Percentiles rank a stretch among this genome's conserved stretches.
Evolutionary conservation across 2,329 filamentous ascomycete genomes (phyloP).

Genomic region (Elsinoe batatas): DNA sequence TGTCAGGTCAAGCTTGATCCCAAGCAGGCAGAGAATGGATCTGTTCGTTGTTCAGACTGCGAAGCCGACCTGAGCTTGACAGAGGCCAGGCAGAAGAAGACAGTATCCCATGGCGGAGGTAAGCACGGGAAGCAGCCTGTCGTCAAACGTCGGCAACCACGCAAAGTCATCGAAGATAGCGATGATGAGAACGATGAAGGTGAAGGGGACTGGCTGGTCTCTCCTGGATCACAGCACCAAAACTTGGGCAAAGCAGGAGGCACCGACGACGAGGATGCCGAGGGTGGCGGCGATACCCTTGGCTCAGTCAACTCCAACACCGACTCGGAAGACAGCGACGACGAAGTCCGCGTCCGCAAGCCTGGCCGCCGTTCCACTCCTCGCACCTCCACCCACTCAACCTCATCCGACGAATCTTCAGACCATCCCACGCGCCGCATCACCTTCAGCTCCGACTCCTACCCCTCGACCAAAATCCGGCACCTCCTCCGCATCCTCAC

Average conservation of each 20-base stretch:
- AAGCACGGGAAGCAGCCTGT: conserved; percentile 22
- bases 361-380: conserved; percentile 32
- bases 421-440: conserved; percentile 14
- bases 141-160: conserved; percentile 35
- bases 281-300: conserved; percentile 74
- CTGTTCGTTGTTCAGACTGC: conserved; percentile 62
- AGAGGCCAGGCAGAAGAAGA: conserved; percentile 21
- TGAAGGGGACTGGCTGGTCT: conserved; percentile 71
- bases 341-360: conserved; percentile 16
- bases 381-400: conserved; percentile 28
- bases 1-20: conserved; percentile 61
- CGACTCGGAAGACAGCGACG: conserved; percentile 43
- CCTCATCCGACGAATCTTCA: conserved; percentile 34
- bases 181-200: conserved; percentile 51
- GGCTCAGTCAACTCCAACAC: conserved; percentile 58
- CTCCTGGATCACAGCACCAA: conserved; percentile 52
- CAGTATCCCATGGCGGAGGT: conserved; percentile 20
- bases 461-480: conserved; percentile 82
- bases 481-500: conserved; percentile 72
- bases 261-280: conserved; percentile 76
- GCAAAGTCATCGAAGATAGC: conserved; percentile 52
- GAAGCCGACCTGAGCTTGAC: conserved; percentile 53
- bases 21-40: conserved; percentile 44
- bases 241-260: conserved; percentile 59
- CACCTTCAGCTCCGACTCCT: conserved; percentile 34